Base-by-base conservation (phyloP, 2,329 filamentous ascomycete species). In the Malbranchea cinnamomea region DNA sequence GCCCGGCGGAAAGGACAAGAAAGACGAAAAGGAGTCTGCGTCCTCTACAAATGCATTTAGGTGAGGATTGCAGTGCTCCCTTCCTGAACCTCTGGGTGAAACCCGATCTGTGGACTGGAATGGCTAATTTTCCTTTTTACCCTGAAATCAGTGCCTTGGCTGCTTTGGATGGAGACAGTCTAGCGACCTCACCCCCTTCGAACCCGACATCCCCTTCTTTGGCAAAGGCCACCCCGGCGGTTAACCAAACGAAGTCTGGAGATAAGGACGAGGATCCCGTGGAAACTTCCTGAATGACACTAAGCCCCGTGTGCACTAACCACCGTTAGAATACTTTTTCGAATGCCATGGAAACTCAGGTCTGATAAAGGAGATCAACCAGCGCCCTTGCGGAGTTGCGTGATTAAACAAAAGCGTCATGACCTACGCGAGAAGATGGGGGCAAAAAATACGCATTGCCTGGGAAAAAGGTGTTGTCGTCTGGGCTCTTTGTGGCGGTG, bases 41-140 rank as follows among this genome's bases (percentile, higher is more conserved):
- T 77, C 72, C 36, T 79, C 79, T 49, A 73, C 76, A 43, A 98
- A 98, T 65, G 78, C 85, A 44, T 98, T 93, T 64, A 87, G 83
- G 85, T 94, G 73, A 67, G 78, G 44, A 38, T 26, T 29, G 24
- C 36, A 20, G 16, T 5, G 13, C 21, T 13, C 18, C 7, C 10
- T 6, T 24, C 8, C 20, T 5, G 26, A 37, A 30, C 40, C 37
- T 20, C 21, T n/a, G 6, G 15, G 26, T 35, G 41, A 50, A 40
- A 49, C 37, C 32, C n/a, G 14, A 10, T 32, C 42, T 29, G 12
- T 16, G 15, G 27, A 27, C 30, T 29, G 17, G 23, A 26, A 27
- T 14, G 28, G 28, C 29, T 41, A 37, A 37, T 26, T 14, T 32
- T 20, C 13, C 29, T 24, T 31, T 35, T 35, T 39, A 21, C 22